These are phyloP conservation scores for Solanum tacnaense DNA, from an alignment of 257 asterid species.

Conservation along the genomic window DNA sequence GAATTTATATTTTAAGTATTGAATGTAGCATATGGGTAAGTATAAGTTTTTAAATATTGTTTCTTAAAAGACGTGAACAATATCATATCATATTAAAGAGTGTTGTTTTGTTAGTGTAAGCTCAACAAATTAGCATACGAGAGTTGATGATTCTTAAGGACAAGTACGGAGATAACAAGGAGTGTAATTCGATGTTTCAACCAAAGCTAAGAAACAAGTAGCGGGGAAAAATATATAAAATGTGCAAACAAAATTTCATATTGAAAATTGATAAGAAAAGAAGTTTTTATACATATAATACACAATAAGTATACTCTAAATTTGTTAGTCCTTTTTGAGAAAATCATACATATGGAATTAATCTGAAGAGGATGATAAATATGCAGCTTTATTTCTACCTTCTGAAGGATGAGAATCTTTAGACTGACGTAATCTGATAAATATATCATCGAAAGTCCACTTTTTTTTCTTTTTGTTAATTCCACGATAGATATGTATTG, in stretches of 20 bases:
- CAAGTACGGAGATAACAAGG: neutral
- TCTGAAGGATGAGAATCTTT: neutral
- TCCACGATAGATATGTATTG: neutral
- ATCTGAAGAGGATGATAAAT: neutral
- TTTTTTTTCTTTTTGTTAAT: neutral
- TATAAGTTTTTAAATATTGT: neutral
- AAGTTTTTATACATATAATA: neutral
- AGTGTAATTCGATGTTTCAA: neutral
- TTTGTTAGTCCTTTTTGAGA: neutral
- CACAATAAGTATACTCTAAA: neutral
- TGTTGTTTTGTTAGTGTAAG: neutral
- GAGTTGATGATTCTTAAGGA: neutral
- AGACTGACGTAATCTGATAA: neutral
- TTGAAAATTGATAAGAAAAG: no score
- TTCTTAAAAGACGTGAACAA: neutral
- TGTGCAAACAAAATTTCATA: neutral
- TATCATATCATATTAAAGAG: neutral
- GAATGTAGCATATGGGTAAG: neutral
- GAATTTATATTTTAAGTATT: neutral
- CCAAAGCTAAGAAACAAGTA: neutral
- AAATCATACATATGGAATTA: neutral
- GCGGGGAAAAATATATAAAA: neutral
- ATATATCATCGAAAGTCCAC: neutral
- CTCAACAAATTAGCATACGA: neutral
- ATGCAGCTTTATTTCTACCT: accelerated